Base-by-base conservation (phyloP, 2,329 filamentous ascomycete species). In the Lecanicillium sp. region DNA sequence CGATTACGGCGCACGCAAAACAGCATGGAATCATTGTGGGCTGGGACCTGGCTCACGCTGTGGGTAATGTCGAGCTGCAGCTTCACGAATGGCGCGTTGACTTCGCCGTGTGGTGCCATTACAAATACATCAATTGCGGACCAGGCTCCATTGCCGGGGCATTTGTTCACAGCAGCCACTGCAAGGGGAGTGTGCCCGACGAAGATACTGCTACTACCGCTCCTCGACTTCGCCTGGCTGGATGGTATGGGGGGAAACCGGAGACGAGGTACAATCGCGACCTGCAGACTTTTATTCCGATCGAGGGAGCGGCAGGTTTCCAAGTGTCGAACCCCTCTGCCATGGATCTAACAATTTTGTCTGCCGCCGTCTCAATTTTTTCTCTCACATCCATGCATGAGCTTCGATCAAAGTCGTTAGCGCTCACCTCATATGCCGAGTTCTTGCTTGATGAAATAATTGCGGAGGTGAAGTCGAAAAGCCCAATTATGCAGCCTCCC, bases 81-180 rank as follows among this genome's bases (percentile, higher is more conserved):
- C 73, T 95, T 15, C 89, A 95, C 64, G 87, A 91, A 56, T 95
- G 90, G 90, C 77, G 86, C 55, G 88, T 94, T 26, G 90, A 95
- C 64, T 95, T 95, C 59, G 89, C 90, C 12, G 86, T 79, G 44
- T 95, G 90, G 90, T 95, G 90, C 67, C 90, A 84, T 15, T 95
- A 95, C 74, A 95, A 95, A 69, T 95, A 95, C 69, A 77, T 95
- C 62, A 95, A 94, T 62, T 82, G 83, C 20, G 90, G 90, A 0
- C 88, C 90, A 0, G 90, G 90, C 3, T 77, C 82, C 11, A 94
- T 94, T 54, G 87, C 80, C 1, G 88, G 84, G 0, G 71, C 84
- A 0, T 95, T 90, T 56, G 85, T 95, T 8, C 88, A 95, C 63
- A 79, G 87, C 60, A 73, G 70, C 27, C 85, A 93, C 61, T 81